phyloP scores from a whole-genome alignment of 805 yeast species.

The Candida parachauliodes region DNA sequence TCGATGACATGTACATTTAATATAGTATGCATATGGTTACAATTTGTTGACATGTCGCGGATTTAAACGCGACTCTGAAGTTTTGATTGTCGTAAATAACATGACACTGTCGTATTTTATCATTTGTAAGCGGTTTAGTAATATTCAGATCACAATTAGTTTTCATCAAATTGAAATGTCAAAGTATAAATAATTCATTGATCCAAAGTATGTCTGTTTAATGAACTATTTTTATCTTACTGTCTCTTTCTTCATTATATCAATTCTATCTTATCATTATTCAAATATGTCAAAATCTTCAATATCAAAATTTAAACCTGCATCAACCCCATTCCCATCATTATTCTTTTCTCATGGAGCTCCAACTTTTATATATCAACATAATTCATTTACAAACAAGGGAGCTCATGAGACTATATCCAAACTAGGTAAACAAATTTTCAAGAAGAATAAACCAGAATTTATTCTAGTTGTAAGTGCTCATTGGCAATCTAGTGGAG shows the following conservation, averaged over 20 bases:
- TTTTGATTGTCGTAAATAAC: background rate
- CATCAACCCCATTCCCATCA: conserved; percentile 45
- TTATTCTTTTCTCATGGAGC: conserved; percentile 82
- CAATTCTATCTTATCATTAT: background rate
- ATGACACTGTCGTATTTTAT: too few relatives aligned
- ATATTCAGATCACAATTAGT: too few relatives aligned
- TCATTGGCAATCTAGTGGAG: conserved; percentile 62
- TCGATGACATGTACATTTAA: too few relatives aligned
- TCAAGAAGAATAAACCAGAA: conserved; percentile 53
- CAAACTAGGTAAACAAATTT: conserved; percentile 50
- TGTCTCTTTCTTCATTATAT: background rate
- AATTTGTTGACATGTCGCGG: too few relatives aligned
- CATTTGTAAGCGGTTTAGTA: conserved; percentile 6
- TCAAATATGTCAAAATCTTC: background rate
- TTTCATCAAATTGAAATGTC: too few relatives aligned
- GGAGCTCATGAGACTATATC: conserved; percentile 59
- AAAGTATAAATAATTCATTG: too few relatives aligned
- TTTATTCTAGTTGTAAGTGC: conserved; percentile 68
- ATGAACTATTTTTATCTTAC: background rate
- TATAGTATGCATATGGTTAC: too few relatives aligned
- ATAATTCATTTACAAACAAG: conserved; percentile 48
- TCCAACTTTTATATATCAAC: conserved; percentile 65
- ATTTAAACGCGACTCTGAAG: background rate
- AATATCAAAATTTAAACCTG: conserved; percentile 11
- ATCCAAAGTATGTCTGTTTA: too few relatives aligned